Evolutionary conservation across 345 rosid genomes (phyloP).

Genomic region (Balakata baccata): DNA sequence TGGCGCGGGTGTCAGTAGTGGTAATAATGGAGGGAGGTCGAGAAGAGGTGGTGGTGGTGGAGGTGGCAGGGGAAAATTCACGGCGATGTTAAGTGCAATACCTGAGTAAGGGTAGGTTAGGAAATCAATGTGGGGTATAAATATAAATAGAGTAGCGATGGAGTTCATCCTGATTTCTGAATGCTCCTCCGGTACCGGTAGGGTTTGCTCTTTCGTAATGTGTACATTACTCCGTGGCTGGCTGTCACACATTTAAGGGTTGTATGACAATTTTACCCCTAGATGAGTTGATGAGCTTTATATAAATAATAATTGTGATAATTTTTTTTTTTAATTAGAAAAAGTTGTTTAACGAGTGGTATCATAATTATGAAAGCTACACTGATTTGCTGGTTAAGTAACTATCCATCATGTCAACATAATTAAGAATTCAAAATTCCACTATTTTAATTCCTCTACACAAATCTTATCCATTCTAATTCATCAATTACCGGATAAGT

Average conservation of each 20-base stretch:
- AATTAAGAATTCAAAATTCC: neutral
- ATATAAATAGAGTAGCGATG: constrained; percentile 18
- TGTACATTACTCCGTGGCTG: neutral
- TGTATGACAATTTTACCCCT: constrained; percentile 48
- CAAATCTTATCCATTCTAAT: too few relatives aligned
- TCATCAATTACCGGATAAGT: too few relatives aligned
- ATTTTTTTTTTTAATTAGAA: neutral
- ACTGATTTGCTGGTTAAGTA: constrained; percentile 1
- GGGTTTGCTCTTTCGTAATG: neutral
- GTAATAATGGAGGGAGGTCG: constrained; percentile 29
- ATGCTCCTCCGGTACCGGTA: too few relatives aligned
- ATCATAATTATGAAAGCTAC: neutral
- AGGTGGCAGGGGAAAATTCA: constrained; percentile 39
- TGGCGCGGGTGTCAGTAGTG: constrained; percentile 15
- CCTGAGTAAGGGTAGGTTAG: constrained; percentile 57
- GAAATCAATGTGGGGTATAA: constrained; percentile 21
- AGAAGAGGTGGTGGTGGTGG: constrained; percentile 34
- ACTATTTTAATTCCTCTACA: neutral
- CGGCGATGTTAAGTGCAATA: constrained; percentile 63
- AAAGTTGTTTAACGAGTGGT: neutral
- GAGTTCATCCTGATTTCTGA: neutral
- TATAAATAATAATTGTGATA: neutral
- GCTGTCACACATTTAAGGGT: constrained; percentile 30
- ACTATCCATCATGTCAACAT: too few relatives aligned
- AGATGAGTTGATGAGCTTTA: constrained; percentile 26